A percentile compares a stretch with the other conserved stretches of the same genome.
Evolutionary conservation across 1,284 basidiomycete genomes (phyloP).

Genomic region (Serendipita sp.): DNA sequence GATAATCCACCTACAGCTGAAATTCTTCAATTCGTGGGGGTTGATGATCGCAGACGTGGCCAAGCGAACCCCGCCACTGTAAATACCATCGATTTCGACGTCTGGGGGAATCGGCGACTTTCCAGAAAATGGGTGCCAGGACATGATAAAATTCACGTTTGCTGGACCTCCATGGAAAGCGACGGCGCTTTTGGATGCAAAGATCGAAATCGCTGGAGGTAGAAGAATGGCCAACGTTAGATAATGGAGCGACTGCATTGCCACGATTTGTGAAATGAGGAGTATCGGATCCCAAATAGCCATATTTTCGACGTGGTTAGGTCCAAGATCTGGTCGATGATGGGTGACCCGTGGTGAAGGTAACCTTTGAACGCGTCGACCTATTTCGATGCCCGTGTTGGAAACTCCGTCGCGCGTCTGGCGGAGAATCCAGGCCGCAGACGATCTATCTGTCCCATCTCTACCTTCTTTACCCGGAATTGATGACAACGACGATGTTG

Average conservation of each 20-base stretch:
- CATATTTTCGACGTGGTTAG: background rate
- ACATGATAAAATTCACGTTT: slow-evolving; percentile 43
- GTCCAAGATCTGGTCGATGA: background rate
- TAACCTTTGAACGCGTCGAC: background rate
- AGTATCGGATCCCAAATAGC: slow-evolving; percentile 61
- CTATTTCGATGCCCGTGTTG: slow-evolving; percentile 25
- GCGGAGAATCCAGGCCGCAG: slow-evolving; percentile 51
- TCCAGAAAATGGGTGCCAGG: slow-evolving; percentile 92
- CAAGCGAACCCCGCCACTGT: slow-evolving; percentile 62
- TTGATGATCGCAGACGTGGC: slow-evolving; percentile 27
- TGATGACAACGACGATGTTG: slow-evolving; percentile 26
- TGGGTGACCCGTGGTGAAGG: background rate
- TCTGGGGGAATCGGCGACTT: slow-evolving; percentile 44
- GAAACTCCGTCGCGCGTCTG: slow-evolving; percentile 70
- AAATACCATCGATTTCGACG: slow-evolving; percentile 45
- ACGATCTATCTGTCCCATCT: slow-evolving; percentile 55
- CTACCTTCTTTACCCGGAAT: slow-evolving; percentile 56
- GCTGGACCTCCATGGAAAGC: slow-evolving; percentile 1
- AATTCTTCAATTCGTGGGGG: slow-evolving; percentile 43
- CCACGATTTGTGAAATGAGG: slow-evolving; percentile 71
- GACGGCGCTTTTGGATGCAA: slow-evolving; percentile 61
- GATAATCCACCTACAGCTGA: slow-evolving; percentile 74
- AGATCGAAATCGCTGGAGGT: slow-evolving; percentile 63
- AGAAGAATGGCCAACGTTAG: slow-evolving; percentile 69
- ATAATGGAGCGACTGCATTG: slow-evolving; percentile 87